Evolutionary conservation across 1,284 basidiomycete species (phyloP), one percentile per base, ranked within the genome.

Genomic region (Pholiota adiposa): DNA sequence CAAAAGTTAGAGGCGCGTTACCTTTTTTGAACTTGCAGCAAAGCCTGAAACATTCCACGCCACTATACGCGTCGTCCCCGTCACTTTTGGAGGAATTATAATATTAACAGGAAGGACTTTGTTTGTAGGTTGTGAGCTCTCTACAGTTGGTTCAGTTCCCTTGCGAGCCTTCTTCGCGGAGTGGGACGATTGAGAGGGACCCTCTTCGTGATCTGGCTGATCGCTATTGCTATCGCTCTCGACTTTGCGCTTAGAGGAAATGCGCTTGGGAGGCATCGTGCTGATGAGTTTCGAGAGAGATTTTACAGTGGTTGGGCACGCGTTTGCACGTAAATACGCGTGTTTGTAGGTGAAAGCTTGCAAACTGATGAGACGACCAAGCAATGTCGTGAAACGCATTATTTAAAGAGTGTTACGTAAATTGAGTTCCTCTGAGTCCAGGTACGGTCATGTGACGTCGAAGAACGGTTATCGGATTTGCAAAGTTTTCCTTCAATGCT

Each of bases 1-100:
- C 4, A 12, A 40, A 34, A 29, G 46, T 19, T 41, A 46, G 51
- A 49, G 51, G 40, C 21, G 6, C 44, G 64, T 44, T 48, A 88
- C 90, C 83, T 93, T 93, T 75, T 87, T 92, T 66, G 84, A 81
- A 60, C 85, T 83, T 0, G 89, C 82, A 49, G 84, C 85, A 43
- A 90, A 75, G 7, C 90, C 86, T 65, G 85, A 89, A 9, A 93
- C 82, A 69, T 93, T 93, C 90, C 90, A 93, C 7, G 88, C 73
- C 16, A 83, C 82, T 33, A 93, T 76, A n/a, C 90, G 80, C 34
- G 85, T 63, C 3, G 83, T 78, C 5, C 79, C 81, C 23, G 75
- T 67, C 40, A 56, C 67, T 60, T 82, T 81, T 8, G 78, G 75
- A n/a, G 86, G 80, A 67, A 92, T 88, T 12, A 70, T 61, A 51